Evolutionary conservation across 495 filamentous ascomycete genomes (phyloP), one percentile per base, ranked within the genome.

Genomic region (Trichodelitschia bisporula): DNA sequence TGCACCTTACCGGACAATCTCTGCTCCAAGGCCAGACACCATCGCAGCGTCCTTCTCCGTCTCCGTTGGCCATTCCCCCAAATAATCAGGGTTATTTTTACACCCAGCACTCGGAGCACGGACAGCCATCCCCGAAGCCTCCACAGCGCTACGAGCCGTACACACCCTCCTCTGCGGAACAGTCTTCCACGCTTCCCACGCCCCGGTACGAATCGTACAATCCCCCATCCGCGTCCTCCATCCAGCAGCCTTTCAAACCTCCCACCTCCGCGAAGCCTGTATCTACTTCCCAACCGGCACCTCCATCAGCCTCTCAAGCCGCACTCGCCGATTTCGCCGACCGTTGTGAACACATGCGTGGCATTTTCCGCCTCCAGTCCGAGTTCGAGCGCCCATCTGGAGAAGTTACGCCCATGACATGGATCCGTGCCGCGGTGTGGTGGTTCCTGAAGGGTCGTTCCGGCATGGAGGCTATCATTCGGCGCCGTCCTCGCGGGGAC

Each of bases 361-460:
- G 64, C 35, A 53, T 78, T 4, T 77, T 89, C 42, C 53, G 59
- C 17, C 47, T 74, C 9, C 70, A 78, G 28, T 70, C 77, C 2
- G 74, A 84, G 41, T 58, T 63, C 25, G 59, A 64, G n/a, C 64
- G 62, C 32, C 66, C 73, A 0, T 28, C 74, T 1, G n/a, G 48
- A 57, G 32, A 59, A 57, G 31, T 66, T 61, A 8, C 58, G 58
- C 4, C 56, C 64, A 50, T 62, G 13, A 64, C 79, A 41, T 68
- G 82, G 57, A 56, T 75, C 9, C 55, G 71, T 35, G 71, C 66
- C 26, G 67, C 66, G 12, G 46, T 73, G 2, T 92, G 82, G 82
- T 92, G 82, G 82, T 90, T 90, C 41, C 42, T 89, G 35, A 67
- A 61, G 20, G 82, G 77, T 31, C 66, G 78, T 39, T 59, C 66